These are phyloP conservation scores for Phaeolepiota aurea DNA, from an alignment of 768 basidiomycete species.

Conservation along the genomic window DNA sequence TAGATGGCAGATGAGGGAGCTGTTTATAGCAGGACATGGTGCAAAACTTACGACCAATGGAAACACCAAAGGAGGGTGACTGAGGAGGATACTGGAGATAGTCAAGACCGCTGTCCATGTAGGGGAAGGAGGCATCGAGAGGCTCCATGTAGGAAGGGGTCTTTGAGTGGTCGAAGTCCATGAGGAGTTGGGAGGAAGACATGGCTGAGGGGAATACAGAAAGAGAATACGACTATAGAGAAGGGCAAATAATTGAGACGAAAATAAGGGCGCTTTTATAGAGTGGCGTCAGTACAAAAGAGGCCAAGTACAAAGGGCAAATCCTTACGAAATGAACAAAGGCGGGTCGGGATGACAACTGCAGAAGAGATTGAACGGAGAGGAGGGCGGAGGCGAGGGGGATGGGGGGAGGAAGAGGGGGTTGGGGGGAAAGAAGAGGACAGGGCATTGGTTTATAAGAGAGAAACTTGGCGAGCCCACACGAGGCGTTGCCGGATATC, in stretches of 20 bases:
- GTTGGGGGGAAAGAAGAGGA: conserved; percentile 16
- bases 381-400: conserved; percentile 16
- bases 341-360: conserved; percentile 6
- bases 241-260: conserved; percentile 9
- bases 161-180: conserved; percentile 45
- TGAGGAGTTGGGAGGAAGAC: conserved; percentile 25
- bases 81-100: conserved; percentile 70
- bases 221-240: conserved; percentile 15
- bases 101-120: conserved; percentile 44
- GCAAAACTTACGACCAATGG: conserved; percentile 51
- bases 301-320: conserved; percentile 17
- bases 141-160: conserved; percentile 39
- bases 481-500: no score
- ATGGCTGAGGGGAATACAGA: conserved; percentile 22
- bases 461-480: no score
- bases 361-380: conserved; percentile 6
- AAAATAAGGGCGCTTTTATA: conserved; percentile 15
- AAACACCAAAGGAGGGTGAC: conserved; percentile 46
- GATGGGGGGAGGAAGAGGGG: conserved; percentile 17
- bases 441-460: conserved; percentile 9
- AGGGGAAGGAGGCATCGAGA: conserved; percentile 35
- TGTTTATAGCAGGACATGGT: conserved; percentile 5
- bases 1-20: conserved; percentile 17
- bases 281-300: conserved; percentile 19
- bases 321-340: conserved; percentile 11